These are phyloP conservation scores for Colletotrichum sp. DNA, from an alignment of 2,329 filamentous ascomycete genomes.

Conservation along the genomic window DNA sequence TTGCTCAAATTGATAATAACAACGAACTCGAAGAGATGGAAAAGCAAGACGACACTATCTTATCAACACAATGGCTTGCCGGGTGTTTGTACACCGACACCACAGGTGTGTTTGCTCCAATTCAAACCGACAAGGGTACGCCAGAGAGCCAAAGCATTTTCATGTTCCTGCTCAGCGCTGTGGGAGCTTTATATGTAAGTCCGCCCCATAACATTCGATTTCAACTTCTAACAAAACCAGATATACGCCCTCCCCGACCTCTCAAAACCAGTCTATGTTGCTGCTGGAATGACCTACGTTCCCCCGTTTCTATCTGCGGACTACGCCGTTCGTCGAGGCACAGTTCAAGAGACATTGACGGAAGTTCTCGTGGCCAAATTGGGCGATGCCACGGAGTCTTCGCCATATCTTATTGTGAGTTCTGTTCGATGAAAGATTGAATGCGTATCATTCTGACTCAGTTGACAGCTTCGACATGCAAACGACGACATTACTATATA, in stretches of 20 bases:
- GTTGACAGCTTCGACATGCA: conserved; percentile 71
- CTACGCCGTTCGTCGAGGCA: conserved; percentile 71
- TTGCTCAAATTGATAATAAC: conserved; percentile 80
- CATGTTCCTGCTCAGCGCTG: conserved; percentile 77
- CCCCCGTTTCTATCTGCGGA: conserved; percentile 78
- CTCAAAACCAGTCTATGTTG: conserved; percentile 72
- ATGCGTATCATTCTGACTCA: neutral
- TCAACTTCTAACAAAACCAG: conserved; percentile 43
- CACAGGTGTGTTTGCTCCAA: conserved; percentile 56
- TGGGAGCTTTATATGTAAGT: conserved; percentile 78
- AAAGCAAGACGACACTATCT: conserved; percentile 60
- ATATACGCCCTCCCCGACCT: conserved; percentile 80
- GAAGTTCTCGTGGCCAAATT: conserved; percentile 87
- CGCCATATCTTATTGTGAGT: conserved; percentile 82
- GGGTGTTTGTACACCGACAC: conserved; percentile 83
- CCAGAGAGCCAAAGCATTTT: conserved; percentile 59
- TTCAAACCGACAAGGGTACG: conserved; percentile 40
- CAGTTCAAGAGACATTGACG: conserved; percentile 73
- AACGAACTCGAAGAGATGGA: conserved; percentile 87
- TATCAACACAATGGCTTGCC: conserved; percentile 76
- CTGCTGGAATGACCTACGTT: conserved; percentile 79
- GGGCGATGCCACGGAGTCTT: conserved; percentile 73
- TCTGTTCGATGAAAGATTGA: neutral
- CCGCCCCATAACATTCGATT: neutral
- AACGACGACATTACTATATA: conserved; percentile 88